Conservation (phyloP, 768 basidiomycete genomes). For the Porpolomopsis calyptriformis region DNA sequence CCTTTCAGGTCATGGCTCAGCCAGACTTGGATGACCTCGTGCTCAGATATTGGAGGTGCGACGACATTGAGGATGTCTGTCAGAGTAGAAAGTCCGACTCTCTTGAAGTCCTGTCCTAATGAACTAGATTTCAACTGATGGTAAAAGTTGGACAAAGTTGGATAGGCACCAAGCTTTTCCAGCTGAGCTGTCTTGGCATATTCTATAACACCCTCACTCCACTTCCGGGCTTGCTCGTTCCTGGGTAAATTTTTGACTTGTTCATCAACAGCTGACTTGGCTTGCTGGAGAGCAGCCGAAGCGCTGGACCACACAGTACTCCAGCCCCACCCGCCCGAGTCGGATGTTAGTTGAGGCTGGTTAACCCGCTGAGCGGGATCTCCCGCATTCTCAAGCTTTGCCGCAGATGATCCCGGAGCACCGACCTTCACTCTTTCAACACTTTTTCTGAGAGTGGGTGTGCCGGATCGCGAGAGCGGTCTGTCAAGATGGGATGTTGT, state of each 20-base stretch:
- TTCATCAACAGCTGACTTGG: conserved; percentile 81
- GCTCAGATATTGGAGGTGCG: conserved; percentile 95
- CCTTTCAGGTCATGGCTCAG: conserved; percentile 94
- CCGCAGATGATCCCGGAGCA: conserved; percentile 28
- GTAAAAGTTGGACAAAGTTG: not conserved
- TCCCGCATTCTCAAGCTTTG: conserved; percentile 22
- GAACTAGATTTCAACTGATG: conserved; percentile 1
- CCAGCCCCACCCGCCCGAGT: conserved; percentile 56
- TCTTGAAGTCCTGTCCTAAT: conserved; percentile 80
- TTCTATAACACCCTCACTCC: conserved; percentile 75
- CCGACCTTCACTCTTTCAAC: conserved; percentile 49
- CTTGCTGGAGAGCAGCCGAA: conserved; percentile 78
- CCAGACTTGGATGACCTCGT: conserved; percentile 96
- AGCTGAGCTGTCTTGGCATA: conserved; percentile 86
- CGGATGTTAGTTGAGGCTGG: not conserved
- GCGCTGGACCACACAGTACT: conserved; percentile 84
- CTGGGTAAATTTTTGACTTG: conserved; percentile 81
- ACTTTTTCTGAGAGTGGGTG: conserved; percentile 62
- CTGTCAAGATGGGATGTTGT: conserved; percentile 38
- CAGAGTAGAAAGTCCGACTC: conserved; percentile 78
- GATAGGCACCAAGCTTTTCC: conserved; percentile 69
- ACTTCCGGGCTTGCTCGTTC: conserved; percentile 81
- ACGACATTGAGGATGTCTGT: conserved; percentile 92
- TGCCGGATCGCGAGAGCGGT: conserved; percentile 53
- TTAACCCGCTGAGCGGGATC: not conserved